Conservation (phyloP, 805 yeast species). For the Schwanniomyces sp. region DNA sequence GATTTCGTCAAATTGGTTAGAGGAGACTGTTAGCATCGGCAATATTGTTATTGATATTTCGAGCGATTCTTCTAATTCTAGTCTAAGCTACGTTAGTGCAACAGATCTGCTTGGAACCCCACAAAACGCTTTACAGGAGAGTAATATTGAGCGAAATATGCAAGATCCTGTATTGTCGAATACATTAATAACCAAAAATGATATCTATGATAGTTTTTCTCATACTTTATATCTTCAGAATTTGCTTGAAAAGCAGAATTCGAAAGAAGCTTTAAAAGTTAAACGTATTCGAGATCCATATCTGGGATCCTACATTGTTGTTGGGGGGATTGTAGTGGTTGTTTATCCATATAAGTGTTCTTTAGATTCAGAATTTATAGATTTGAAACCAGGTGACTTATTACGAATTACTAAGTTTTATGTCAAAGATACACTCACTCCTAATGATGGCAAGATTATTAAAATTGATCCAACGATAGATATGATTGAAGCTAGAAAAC, state of each 20-base stretch:
- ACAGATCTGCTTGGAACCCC: background rate
- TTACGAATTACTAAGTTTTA: slow-evolving; percentile 26
- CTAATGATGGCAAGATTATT: background rate
- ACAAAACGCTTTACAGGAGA: background rate
- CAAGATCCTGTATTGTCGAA: background rate
- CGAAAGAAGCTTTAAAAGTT: slow-evolving; percentile 12
- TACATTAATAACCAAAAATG: slow-evolving; percentile 2
- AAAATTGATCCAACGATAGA: background rate
- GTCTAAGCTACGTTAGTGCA: slow-evolving; percentile 12
- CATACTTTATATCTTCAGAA: slow-evolving; percentile 27
- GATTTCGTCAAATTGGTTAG: background rate
- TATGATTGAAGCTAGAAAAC: background rate
- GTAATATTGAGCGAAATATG: background rate
- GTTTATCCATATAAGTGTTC: slow-evolving; percentile 24
- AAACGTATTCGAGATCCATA: slow-evolving; percentile 28
- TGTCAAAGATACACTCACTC: slow-evolving; percentile 7
- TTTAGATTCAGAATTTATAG: slow-evolving; percentile 16
- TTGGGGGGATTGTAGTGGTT: slow-evolving; percentile 35
- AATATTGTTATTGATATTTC: slow-evolving; percentile 3
- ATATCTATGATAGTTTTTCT: slow-evolving; percentile 23
- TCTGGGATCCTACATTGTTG: slow-evolving; percentile 19
- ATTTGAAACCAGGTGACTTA: slow-evolving; percentile 30
- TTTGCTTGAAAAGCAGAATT: slow-evolving; percentile 15
- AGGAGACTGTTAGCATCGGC: background rate
- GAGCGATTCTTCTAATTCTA: slow-evolving; percentile 1